Evolutionary conservation across 352 stramenopile species (phyloP).

Genomic region (Saprolegnia diclina): DNA sequence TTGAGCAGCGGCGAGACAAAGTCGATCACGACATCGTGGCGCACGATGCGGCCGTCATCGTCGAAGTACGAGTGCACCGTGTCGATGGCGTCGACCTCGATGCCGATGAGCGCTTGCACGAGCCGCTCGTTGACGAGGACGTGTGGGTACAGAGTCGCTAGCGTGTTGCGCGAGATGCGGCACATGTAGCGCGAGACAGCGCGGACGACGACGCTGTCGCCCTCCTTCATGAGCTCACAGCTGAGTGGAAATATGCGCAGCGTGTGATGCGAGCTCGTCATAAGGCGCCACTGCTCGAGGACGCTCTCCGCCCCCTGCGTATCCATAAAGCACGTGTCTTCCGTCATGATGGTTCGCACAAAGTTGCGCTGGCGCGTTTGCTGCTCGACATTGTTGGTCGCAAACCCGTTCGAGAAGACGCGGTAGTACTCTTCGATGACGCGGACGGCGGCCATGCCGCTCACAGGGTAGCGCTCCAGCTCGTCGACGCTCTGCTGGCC

Average conservation of each 20-base stretch:
- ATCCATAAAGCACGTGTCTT: constrained; percentile 23
- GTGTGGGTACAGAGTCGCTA: constrained; percentile 31
- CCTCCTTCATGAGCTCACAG: constrained; percentile 27
- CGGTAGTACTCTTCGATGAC: constrained; percentile 27
- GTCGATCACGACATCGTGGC: constrained; percentile 32
- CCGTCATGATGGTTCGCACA: constrained; percentile 26
- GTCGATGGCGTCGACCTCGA: constrained; percentile 28
- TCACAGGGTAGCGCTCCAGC: constrained; percentile 10
- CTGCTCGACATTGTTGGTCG: constrained; percentile 7
- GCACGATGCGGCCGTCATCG: constrained; percentile 28
- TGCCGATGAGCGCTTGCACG: constrained; percentile 29
- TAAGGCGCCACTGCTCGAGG: constrained; percentile 25
- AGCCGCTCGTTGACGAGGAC: constrained; percentile 28
- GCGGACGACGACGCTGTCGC: constrained; percentile 22
- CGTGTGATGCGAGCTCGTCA: constrained; percentile 23
- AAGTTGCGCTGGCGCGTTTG: constrained; percentile 17
- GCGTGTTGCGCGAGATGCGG: constrained; percentile 26
- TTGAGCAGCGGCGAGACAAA: constrained; percentile 29
- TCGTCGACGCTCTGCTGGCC: background rate
- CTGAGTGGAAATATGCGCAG: constrained; percentile 22
- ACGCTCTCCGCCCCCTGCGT: constrained; percentile 25
- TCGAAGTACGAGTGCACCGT: constrained; percentile 31
- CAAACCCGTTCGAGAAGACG: constrained; percentile 26
- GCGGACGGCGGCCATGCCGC: constrained; percentile 19
- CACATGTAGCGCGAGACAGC: constrained; percentile 27